Percentiles rank a stretch among this genome's conserved stretches.
Conservation (phyloP, 2,329 filamentous ascomycete genomes). For the Didymella keratinophila region DNA sequence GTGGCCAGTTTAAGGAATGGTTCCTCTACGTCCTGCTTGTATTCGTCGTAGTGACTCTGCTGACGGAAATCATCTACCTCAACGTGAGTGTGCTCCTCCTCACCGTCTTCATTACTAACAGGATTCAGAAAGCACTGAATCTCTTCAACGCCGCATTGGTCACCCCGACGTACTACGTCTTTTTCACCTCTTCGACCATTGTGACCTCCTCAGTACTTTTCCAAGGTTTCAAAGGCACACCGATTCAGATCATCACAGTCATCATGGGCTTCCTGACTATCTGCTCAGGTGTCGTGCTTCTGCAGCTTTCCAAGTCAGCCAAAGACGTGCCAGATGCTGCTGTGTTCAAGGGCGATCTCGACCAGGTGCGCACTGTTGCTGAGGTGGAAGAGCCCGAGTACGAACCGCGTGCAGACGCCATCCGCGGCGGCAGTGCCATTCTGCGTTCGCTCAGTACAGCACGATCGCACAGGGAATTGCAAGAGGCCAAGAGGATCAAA, state of each 20-base stretch:
- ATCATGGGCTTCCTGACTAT: slow-evolving; percentile 94
- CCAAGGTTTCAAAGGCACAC: slow-evolving; percentile 88
- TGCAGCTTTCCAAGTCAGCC: slow-evolving; percentile 97
- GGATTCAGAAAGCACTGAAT: slow-evolving; percentile 91
- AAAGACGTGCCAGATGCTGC: slow-evolving; percentile 96
- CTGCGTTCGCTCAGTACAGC: slow-evolving; percentile 80
- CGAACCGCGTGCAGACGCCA: slow-evolving; percentile 94
- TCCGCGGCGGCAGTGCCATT: slow-evolving; percentile 88
- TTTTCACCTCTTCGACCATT: slow-evolving; percentile 96
- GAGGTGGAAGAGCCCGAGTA: slow-evolving; percentile 96
- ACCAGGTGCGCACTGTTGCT: slow-evolving; percentile 94
- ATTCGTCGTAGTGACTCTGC: slow-evolving; percentile 85
- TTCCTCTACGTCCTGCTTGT: slow-evolving; percentile 91
- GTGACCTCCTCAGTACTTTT: slow-evolving; percentile 93
- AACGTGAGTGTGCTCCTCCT: slow-evolving; percentile 71
- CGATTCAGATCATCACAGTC: slow-evolving; percentile 81
- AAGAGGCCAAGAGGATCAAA: slow-evolving; percentile 79
- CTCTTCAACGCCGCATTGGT: slow-evolving; percentile 96
- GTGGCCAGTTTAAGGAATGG: slow-evolving; percentile 93
- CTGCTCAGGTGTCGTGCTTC: slow-evolving; percentile 86
- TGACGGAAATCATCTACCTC: slow-evolving; percentile 94
- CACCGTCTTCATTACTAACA: slow-evolving; percentile 40
- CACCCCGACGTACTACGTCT: slow-evolving; percentile 98
- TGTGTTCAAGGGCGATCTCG: slow-evolving; percentile 89
- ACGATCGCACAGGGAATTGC: slow-evolving; percentile 78